These are phyloP conservation scores for Candida wancherniae DNA, from an alignment of 805 yeast species.

Conservation along the genomic window DNA sequence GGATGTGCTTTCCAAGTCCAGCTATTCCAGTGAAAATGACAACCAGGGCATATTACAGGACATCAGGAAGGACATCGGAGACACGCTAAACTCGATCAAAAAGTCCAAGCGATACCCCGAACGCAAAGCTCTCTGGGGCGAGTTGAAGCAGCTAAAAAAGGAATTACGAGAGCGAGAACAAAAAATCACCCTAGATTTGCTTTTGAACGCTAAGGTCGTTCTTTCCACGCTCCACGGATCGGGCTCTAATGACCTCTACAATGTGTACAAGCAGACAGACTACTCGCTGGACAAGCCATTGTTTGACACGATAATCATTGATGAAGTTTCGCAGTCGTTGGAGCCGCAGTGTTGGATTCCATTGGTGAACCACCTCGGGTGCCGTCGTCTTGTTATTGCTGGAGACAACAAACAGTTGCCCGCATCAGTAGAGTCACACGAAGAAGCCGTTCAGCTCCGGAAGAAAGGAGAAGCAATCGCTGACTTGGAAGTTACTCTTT, in stretches of 20 bases:
- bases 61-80: slow-evolving; percentile 65
- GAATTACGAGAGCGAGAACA: slow-evolving; percentile 67
- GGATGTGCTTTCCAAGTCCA: slow-evolving; percentile 60
- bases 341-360: slow-evolving; percentile 99
- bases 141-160: slow-evolving; percentile 61
- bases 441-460: slow-evolving; percentile 15
- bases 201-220: slow-evolving; percentile 62
- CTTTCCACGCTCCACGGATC: slow-evolving; percentile 87
- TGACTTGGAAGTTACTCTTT: slow-evolving; percentile 61
- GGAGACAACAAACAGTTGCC: slow-evolving; percentile 93
- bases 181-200: slow-evolving; percentile 53
- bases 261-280: slow-evolving; percentile 38
- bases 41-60: slow-evolving; percentile 52
- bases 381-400: slow-evolving; percentile 66
- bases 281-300: slow-evolving; percentile 28
- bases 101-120: slow-evolving; percentile 62
- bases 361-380: slow-evolving; percentile 54
- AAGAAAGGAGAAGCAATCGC: slow-evolving; percentile 31
- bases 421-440: slow-evolving; percentile 70
- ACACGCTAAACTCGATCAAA: slow-evolving; percentile 49
- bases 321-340: slow-evolving; percentile 90
- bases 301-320: slow-evolving; percentile 82
- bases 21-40: slow-evolving; percentile 44
- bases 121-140: slow-evolving; percentile 60
- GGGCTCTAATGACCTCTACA: slow-evolving; percentile 64